Conservation (phyloP, 2,329 filamentous ascomycete species). For the Ophiocordyceps camponoti-floridani region DNA sequence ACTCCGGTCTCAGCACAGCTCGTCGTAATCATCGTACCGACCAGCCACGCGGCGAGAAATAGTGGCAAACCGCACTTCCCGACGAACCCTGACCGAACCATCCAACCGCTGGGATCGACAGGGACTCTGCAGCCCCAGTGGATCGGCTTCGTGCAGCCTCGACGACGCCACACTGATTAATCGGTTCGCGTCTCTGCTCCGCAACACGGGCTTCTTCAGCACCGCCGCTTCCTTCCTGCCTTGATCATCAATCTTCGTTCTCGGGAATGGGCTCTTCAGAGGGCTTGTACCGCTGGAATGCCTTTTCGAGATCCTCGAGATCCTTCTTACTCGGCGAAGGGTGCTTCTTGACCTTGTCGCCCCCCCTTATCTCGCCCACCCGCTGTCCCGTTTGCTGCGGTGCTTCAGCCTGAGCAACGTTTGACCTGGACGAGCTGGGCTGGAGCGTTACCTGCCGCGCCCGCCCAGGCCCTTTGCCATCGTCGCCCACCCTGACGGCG, state of each 20-base stretch:
- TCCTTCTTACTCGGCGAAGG: constrained; percentile 24
- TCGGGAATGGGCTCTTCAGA: constrained; percentile 5
- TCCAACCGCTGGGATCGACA: neutral
- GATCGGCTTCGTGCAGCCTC: neutral
- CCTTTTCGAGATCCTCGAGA: constrained; percentile 18
- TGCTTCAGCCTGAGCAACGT: constrained; percentile 1
- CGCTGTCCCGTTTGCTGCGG: neutral
- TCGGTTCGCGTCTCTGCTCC: constrained; percentile 12
- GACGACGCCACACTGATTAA: constrained; percentile 4
- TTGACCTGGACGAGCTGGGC: neutral
- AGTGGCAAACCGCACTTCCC: neutral
- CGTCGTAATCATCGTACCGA: neutral
- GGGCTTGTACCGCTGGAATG: constrained; percentile 14
- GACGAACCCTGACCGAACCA: neutral
- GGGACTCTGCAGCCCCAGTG: neutral
- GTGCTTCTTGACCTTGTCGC: constrained; percentile 20
- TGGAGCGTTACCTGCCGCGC: constrained; percentile 2
- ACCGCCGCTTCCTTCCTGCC: constrained; percentile 6
- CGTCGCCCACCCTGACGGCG: constrained; percentile 2
- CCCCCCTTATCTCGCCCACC: neutral
- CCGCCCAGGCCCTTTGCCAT: neutral
- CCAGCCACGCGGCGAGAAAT: neutral
- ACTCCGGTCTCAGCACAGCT: constrained; percentile 1
- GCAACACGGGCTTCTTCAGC: constrained; percentile 5
- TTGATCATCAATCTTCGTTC: constrained; percentile 8